Conservation (phyloP, 495 filamentous ascomycete genomes). For the Penicillium macrosclerotiorum region DNA sequence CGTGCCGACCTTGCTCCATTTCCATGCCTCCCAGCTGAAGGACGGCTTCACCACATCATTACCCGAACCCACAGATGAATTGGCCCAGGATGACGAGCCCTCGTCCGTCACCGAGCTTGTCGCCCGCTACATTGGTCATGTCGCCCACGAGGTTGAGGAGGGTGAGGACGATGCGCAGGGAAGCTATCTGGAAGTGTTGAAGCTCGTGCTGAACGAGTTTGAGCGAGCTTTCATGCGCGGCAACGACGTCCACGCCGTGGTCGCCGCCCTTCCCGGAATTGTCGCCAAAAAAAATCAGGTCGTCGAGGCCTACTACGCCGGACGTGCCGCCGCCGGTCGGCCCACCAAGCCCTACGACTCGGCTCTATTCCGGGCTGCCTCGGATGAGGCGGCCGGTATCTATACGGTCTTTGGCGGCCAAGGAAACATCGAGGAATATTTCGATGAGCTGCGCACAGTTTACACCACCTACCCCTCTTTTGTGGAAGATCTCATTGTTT, state of each 20-base stretch:
- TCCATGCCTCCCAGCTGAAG: slow-evolving; percentile 89
- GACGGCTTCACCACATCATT: slow-evolving; percentile 80
- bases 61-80: slow-evolving; percentile 88
- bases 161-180: slow-evolving; percentile 86
- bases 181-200: slow-evolving; percentile 83
- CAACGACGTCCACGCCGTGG: slow-evolving; percentile 93
- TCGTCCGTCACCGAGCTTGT: slow-evolving; percentile 90
- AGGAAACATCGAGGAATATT: slow-evolving; percentile 99
- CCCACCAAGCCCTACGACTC: slow-evolving; percentile 87
- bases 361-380: slow-evolving; percentile 83
- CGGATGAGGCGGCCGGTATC: slow-evolving; percentile 71
- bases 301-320: slow-evolving; percentile 84
- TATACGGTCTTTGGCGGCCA: slow-evolving; percentile 98
- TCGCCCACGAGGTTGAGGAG: slow-evolving; percentile 80
- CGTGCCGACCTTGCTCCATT: slow-evolving; percentile 90
- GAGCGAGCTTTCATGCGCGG: slow-evolving; percentile 91
- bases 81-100: slow-evolving; percentile 96
- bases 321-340: slow-evolving; percentile 76
- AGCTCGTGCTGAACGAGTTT: slow-evolving; percentile 87
- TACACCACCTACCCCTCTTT: slow-evolving; percentile 89
- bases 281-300: slow-evolving; percentile 84
- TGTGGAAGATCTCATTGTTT: slow-evolving; percentile 75
- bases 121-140: slow-evolving; percentile 84
- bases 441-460: slow-evolving; percentile 90
- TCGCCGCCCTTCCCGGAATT: slow-evolving; percentile 81